Evolutionary conservation across 78 protist species (phyloP), one percentile per base, ranked within the genome.

Genomic region (Dictyostelium firmibasis): DNA sequence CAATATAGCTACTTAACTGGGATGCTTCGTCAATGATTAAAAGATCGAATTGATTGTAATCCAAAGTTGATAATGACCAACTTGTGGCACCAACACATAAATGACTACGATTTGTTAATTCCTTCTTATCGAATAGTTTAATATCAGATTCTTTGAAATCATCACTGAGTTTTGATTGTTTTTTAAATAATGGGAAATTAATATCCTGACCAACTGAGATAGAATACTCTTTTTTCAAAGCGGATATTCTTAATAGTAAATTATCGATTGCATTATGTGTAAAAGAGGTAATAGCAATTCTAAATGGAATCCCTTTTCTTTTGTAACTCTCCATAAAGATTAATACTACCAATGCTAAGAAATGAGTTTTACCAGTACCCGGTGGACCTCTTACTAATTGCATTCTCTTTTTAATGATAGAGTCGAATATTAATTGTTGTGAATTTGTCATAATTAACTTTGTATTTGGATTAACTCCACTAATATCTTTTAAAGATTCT

Each of bases 281-380:
- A 18, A 33, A 41, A 43, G 94, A 83, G 11, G 94, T 81, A 43
- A 89, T 89, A 0, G 53, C 94, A 89, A 89, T 81, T 33, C 57
- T 78, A 81, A 79, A 81, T n/a, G 88, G 67, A 8, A 23, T 43
- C 10, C 44, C 72, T 16, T 41, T 8, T 44, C 94, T 36, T 2
- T 79, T 62, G 29, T n/a, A 35, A 4, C 60, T 25, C 64, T 89
- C 94, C 67, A 89, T 69, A 13, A 81, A 50, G 14, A 89, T 81
- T 10, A 89, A 35, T 7, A 89, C 94, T 9, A 81, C 18, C 64
- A 89, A 69, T 29, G 94, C 94, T 31, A 89, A 69, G 57, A 89
- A 89, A 35, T 89, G 94, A n/a, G 94, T 89, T 69, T 89, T 89
- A 20, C 94, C 94, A 27, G 94, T 89, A 41, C 94, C 94, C 9